Evolutionary conservation across 495 filamentous ascomycete genomes (phyloP).

Genomic region (Astrothelium subdiscretum): DNA sequence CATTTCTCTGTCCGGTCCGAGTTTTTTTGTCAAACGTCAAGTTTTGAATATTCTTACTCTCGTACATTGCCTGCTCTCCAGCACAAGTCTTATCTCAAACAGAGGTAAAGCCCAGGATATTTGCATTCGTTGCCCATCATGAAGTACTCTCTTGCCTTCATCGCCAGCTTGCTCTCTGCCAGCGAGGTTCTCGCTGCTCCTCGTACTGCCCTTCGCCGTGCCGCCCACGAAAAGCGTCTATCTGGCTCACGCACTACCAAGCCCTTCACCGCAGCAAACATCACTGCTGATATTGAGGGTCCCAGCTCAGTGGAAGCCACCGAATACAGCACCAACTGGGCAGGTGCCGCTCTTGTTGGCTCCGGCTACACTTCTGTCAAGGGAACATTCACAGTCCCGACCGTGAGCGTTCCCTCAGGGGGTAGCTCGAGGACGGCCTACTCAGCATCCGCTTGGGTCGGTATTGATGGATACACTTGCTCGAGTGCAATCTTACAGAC

Average conservation of each 20-base stretch:
- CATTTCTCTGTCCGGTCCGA: not conserved
- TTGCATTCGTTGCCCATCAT: not conserved
- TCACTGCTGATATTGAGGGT: not conserved
- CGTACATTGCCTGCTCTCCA: not conserved
- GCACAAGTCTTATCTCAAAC: not conserved
- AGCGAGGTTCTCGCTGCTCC: not conserved
- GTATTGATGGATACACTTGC: constrained; percentile 51
- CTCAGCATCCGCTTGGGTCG: constrained; percentile 51
- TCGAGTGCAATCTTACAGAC: constrained; percentile 47
- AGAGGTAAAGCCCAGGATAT: not conserved
- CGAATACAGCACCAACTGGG: constrained; percentile 8
- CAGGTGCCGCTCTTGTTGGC: constrained; percentile 8
- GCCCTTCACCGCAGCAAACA: not conserved
- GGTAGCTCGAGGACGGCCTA: constrained; percentile 30
- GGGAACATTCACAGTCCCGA: constrained; percentile 13
- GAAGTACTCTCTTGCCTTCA: not conserved
- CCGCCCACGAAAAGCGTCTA: not conserved
- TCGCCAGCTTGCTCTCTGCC: not conserved
- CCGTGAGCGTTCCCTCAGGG: constrained; percentile 26
- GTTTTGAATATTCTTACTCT: not conserved
- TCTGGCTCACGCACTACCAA: not conserved
- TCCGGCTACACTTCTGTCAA: constrained; percentile 6
- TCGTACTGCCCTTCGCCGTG: not conserved
- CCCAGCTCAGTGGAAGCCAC: not conserved
- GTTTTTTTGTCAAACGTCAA: not conserved